Evolutionary conservation across 2,329 filamentous ascomycete species (phyloP).

Genomic region (Lachnellula subtilissima): DNA sequence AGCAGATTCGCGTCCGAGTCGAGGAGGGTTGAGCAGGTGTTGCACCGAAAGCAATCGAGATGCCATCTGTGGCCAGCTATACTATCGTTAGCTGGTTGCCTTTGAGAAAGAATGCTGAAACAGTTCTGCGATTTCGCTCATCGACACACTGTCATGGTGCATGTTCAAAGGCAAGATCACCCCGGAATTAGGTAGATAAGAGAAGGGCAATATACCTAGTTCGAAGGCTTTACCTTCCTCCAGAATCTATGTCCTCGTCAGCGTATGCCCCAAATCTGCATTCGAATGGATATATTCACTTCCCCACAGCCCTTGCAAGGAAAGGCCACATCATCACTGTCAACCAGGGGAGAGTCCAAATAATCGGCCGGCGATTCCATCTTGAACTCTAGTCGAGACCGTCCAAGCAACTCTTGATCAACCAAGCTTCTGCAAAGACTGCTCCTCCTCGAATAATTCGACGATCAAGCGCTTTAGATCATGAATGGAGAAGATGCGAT

Average conservation of each 20-base stretch:
- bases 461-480: neutral
- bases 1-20: conserved; percentile 98
- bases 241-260: conserved; percentile 62
- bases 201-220: conserved; percentile 60
- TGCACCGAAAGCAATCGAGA: conserved; percentile 97
- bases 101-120: neutral
- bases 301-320: conserved; percentile 92
- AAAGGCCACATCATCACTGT: conserved; percentile 73
- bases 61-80: conserved; percentile 95
- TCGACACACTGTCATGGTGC: conserved; percentile 1
- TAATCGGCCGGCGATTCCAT: conserved; percentile 53
- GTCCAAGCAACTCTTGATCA: conserved; percentile 10
- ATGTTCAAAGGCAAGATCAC: neutral
- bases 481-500: conserved; percentile 15
- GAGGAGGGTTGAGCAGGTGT: conserved; percentile 89
- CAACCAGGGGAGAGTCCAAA: conserved; percentile 47
- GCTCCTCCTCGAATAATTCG: conserved; percentile 23
- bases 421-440: conserved; percentile 15
- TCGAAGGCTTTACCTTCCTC: conserved; percentile 99
- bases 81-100: conserved; percentile 23
- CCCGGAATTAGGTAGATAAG: neutral
- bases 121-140: neutral
- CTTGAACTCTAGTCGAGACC: conserved; percentile 13
- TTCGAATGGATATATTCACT: conserved; percentile 46
- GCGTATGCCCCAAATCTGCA: conserved; percentile 14